A percentile compares a stretch with the other conserved stretches of the same genome.
These are phyloP conservation scores for Trichoderma gamsii DNA, from an alignment of 495 filamentous ascomycete species.

Conservation along the genomic window DNA sequence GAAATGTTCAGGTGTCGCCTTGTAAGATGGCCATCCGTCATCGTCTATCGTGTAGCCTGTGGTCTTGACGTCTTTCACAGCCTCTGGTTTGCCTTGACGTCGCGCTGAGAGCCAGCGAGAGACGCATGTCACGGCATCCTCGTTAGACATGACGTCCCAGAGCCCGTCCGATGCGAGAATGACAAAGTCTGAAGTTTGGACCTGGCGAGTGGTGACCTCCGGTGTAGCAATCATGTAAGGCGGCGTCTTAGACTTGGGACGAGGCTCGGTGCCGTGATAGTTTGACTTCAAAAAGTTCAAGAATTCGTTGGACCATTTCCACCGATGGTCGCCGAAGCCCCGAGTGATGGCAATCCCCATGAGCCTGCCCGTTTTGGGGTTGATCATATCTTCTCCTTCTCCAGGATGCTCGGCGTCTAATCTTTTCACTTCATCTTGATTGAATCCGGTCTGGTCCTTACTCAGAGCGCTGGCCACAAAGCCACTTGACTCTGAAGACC, in stretches of 20 bases:
- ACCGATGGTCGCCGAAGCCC: constrained; percentile 58
- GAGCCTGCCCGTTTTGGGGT: constrained; percentile 45
- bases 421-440: constrained; percentile 44
- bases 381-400: constrained; percentile 44
- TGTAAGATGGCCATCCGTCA: constrained; percentile 14
- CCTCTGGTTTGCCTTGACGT: constrained; percentile 17
- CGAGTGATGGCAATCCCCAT: constrained; percentile 53
- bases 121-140: constrained; percentile 55
- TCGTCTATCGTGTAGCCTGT: constrained; percentile 21
- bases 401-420: constrained; percentile 51
- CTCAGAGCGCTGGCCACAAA: constrained; percentile 50
- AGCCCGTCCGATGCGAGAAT: constrained; percentile 61
- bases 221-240: constrained; percentile 64
- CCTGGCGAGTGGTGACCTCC: constrained; percentile 49
- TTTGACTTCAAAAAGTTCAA: constrained; percentile 23
- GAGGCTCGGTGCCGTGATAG: constrained; percentile 30
- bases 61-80: constrained; percentile 15
- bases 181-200: constrained; percentile 47
- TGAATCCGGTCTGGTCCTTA: constrained; percentile 53
- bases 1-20: constrained; percentile 18
- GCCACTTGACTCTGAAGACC: constrained; percentile 30
- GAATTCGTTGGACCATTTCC: constrained; percentile 54
- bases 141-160: constrained; percentile 55
- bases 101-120: constrained; percentile 47
- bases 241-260: constrained; percentile 42